Evolutionary conservation across 371 early-diverging fungal genomes (phyloP), one percentile per base, ranked within the genome.

Genomic region (Haplosporangium sp.): DNA sequence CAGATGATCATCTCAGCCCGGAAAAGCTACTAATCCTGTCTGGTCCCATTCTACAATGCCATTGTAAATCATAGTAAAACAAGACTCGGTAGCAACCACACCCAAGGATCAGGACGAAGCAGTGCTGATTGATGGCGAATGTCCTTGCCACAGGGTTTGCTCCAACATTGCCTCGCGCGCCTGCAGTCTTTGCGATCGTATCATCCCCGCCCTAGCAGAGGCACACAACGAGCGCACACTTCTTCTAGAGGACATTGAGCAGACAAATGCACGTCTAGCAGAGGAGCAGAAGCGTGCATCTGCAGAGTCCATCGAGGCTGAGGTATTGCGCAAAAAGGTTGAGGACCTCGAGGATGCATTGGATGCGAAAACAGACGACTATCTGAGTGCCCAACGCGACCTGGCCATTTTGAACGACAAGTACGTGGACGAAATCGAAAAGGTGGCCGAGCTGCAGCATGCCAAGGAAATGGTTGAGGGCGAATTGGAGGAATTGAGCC

Each of bases 401-500:
- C 85, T 90, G 81, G 84, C 85, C 52, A 55, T 86, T 51, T 59
- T 90, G 46, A 90, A 90, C 63, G 87, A 87, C 38, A 90, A 90
- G 69, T 90, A 88, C 47, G 87, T 93, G 20, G 95, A 94, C 62
- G 94, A 94, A 74, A 94, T 96, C 51, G 95, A 96, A 69, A 90
- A 92, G 66, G 90, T 94, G 0, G 95, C 95, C 9, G 96, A 95
- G 74, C 86, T 97, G 56, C 94, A 95, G 70, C 90, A 90, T 68
- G 89, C 93, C 66, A 95, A 96, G 62, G 92, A 93, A 67, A 89
- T 93, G 81, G 90, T 96, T 1, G 95, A 96, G 74, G 93, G 91
- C 20, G 98, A 98, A 79, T 82, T 97, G 36, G 97, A 96, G 77
- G 97, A 95, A 48, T 80, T 96, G 55, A 95, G 94, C 29, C 86